phyloP scores from a whole-genome alignment of 805 yeast species.

The Candida sanyiensis region DNA sequence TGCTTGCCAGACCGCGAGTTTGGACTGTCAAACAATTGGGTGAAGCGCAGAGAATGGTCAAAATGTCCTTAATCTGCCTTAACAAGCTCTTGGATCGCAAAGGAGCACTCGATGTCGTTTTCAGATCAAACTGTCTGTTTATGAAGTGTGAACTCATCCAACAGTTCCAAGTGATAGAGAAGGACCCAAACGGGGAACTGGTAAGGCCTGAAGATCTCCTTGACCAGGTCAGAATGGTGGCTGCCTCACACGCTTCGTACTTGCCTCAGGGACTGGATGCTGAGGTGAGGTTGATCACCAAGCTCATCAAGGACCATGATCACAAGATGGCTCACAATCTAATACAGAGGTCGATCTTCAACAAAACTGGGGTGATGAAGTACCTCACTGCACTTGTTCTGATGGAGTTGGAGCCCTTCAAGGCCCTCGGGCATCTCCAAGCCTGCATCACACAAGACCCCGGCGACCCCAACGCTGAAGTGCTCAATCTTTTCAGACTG shows the following conservation, averaged over 20 bases:
- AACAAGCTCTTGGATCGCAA: constrained; percentile 5
- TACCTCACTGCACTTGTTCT: constrained; percentile 4
- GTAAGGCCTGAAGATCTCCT: constrained; percentile 10
- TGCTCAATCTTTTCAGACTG: constrained; percentile 7
- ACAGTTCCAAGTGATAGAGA: not conserved
- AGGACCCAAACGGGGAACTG: constrained; percentile 9
- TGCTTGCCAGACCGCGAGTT: not conserved
- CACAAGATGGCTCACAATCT: constrained; percentile 9
- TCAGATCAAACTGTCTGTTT: constrained; percentile 5
- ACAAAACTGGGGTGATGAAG: constrained; percentile 5
- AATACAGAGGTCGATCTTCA: constrained; percentile 3
- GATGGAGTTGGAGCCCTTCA: constrained; percentile 5
- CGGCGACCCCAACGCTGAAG: constrained; percentile 5
- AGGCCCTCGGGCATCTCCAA: constrained; percentile 8
- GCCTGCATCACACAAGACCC: not conserved
- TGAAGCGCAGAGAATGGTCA: constrained; percentile 7
- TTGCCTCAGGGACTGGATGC: constrained; percentile 7
- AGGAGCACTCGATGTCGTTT: not conserved
- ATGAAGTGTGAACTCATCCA: constrained; percentile 9
- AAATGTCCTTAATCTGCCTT: constrained; percentile 6
- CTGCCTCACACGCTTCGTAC: constrained; percentile 21
- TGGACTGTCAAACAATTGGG: not conserved
- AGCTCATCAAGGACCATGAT: constrained; percentile 2
- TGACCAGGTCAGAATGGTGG: constrained; percentile 11
- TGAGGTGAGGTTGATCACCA: constrained; percentile 4